Percentiles rank a stretch among this genome's conserved stretches.
These are phyloP conservation scores for Podaxis sp. DNA, from an alignment of 768 basidiomycete species.

Conservation along the genomic window DNA sequence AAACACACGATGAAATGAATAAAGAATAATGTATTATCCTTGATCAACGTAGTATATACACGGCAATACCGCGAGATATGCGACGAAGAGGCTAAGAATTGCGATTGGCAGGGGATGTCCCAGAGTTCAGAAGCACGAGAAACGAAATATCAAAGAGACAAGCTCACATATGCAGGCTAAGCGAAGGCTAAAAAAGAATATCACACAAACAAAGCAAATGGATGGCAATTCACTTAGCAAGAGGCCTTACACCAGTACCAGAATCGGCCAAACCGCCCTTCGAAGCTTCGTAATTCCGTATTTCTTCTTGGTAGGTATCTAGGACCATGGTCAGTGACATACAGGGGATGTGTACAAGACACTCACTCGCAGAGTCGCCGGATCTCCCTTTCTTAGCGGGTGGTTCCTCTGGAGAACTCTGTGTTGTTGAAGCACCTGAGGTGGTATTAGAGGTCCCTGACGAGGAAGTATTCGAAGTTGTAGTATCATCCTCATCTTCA, in stretches of 20 bases:
- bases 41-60: too few relatives aligned
- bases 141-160: not conserved
- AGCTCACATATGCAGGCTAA: not conserved
- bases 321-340: not conserved
- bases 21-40: too few relatives aligned
- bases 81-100: too few relatives aligned
- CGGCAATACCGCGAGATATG: too few relatives aligned
- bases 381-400: conserved; percentile 7
- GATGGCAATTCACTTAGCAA: conserved; percentile 24
- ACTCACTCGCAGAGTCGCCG: conserved; percentile 4
- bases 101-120: too few relatives aligned
- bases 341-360: not conserved
- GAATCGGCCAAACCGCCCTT: conserved; percentile 25
- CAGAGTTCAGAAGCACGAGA: too few relatives aligned
- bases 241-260: conserved; percentile 32
- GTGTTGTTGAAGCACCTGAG: conserved; percentile 8
- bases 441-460: conserved; percentile 16
- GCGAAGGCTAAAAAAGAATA: not conserved
- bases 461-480: conserved; percentile 16
- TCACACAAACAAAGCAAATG: conserved; percentile 1
- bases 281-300: conserved; percentile 22
- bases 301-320: conserved; percentile 27
- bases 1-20: too few relatives aligned
- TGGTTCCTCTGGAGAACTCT: not conserved
- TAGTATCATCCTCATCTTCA: conserved; percentile 17